phyloP scores from a whole-genome alignment of 2,329 filamentous ascomycete genomes.

The Epichloe sibirici region DNA sequence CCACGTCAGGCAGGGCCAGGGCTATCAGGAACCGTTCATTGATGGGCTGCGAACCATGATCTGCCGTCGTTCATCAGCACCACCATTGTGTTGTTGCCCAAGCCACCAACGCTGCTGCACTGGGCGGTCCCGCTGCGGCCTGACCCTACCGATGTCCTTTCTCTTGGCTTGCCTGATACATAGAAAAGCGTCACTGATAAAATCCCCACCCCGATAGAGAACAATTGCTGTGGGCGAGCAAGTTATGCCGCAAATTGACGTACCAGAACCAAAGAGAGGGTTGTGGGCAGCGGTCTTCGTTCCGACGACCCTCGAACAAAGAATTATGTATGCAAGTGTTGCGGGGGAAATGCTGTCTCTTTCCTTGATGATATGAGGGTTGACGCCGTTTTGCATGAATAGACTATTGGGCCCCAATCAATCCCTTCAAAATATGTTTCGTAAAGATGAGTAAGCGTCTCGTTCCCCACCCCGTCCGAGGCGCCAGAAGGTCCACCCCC shows the following conservation, averaged over 20 bases:
- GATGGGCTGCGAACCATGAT: constrained; percentile 9
- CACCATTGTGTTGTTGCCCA: constrained; percentile 4
- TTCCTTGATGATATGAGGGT: no score
- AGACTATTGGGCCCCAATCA: not conserved
- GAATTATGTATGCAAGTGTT: no score
- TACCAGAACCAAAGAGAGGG: no score
- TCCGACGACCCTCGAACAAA: no score
- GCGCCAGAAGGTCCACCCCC: not conserved
- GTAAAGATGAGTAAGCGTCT: not conserved
- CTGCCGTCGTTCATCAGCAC: constrained; percentile 9
- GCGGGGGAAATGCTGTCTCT: no score
- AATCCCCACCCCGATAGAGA: no score
- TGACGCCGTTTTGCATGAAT: no score
- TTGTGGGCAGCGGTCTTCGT: no score
- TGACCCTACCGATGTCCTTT: not conserved
- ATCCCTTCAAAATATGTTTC: not conserved
- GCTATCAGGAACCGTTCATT: constrained; percentile 6
- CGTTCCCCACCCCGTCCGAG: not conserved
- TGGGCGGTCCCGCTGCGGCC: not conserved
- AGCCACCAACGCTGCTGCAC: constrained; percentile 4
- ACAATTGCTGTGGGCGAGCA: not conserved
- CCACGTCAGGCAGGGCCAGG: constrained; percentile 3
- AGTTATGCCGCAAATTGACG: no score
- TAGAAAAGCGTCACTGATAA: no score
- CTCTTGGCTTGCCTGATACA: not conserved